Evolutionary conservation across 768 basidiomycete genomes (phyloP), one percentile per base, ranked within the genome.

Genomic region (Boletus vinaceobasis): DNA sequence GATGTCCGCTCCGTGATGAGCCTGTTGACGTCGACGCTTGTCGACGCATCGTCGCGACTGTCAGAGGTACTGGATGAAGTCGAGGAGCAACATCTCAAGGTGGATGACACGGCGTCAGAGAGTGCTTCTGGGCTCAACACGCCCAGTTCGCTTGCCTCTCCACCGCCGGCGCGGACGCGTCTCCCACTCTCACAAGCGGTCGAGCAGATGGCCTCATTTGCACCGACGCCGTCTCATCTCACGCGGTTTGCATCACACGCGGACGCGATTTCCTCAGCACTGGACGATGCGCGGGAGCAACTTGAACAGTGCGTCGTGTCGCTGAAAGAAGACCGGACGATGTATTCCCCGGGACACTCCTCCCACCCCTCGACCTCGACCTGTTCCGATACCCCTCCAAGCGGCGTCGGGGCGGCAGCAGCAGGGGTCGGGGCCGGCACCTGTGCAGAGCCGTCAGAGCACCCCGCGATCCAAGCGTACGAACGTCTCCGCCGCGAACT

Each of bases 1-100:
- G 86, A 92, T 61, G 89, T 89, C 29, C 79, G 86, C 14, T 82
- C 85, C 27, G 82, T 93, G 46, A 85, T 91, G 77, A 76, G 75
- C 13, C 67, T 93, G 13, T 69, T 93, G 56, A 86, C 85, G 8
- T 83, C 77, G 38, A 79, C 88, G 9, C 75, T 93, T 33, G 75
- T 76, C 3, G 89, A 91, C 59, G 80, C 86, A 2, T 77, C 85
- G 2, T 73, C 82, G 8, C 72, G 85, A 27, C 75, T 93, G 5
- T 69, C 76, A 1, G 84, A 84, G 35, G 86, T 84, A 1, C 72
- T 92, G 27, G 83, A 85, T 17, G 80, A 83, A 19, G 71, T 75
- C 3, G 86, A 88, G 62, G 75, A 75, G 53, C 73, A 77, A 55
- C 78, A 75, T 23, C 63, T 82, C 59, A 73, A 71, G 48, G 36